A percentile compares a stretch with the other conserved stretches of the same genome.
Conservation (phyloP, 148 eudicot genomes). For the Linanthus parryae region DNA sequence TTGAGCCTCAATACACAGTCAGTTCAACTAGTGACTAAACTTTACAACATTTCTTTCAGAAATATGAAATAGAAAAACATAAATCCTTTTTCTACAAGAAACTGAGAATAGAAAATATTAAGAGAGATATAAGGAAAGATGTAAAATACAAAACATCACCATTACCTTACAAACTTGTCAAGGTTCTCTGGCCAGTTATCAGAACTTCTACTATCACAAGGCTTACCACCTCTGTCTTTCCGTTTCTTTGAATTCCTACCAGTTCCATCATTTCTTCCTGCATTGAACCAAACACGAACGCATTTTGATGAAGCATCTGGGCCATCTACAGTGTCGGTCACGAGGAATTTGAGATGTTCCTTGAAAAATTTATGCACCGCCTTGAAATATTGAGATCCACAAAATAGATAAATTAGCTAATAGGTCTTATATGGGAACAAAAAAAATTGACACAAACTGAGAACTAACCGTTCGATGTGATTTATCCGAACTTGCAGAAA, state of each 20-base stretch:
- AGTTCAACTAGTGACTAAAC: too few species aligned
- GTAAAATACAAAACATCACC: background rate
- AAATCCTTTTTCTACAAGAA: too few species aligned
- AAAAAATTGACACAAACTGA: background rate
- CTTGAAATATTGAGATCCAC: constrained; percentile 24
- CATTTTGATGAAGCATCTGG: constrained; percentile 66
- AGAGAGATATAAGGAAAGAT: background rate
- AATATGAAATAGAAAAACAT: too few species aligned
- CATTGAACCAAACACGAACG: constrained; percentile 77
- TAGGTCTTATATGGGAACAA: background rate
- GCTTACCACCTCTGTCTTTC: constrained; percentile 68
- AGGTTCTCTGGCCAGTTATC: constrained; percentile 81
- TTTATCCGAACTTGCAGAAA: constrained; percentile 84
- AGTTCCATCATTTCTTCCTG: constrained; percentile 40
- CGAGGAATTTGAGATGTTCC: constrained; percentile 71
- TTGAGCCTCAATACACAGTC: too few species aligned
- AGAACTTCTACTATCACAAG: constrained; percentile 81
- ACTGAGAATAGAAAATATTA: background rate
- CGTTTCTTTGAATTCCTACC: constrained; percentile 56
- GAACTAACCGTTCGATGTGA: constrained; percentile 70
- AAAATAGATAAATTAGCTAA: constrained; percentile 2
- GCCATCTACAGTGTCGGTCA: constrained; percentile 91
- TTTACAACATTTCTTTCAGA: too few species aligned
- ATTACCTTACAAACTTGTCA: constrained; percentile 86
- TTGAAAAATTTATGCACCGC: constrained; percentile 89